Base-by-base conservation (phyloP, 2,329 filamentous ascomycete genomes). In the Fusarium globosum region DNA sequence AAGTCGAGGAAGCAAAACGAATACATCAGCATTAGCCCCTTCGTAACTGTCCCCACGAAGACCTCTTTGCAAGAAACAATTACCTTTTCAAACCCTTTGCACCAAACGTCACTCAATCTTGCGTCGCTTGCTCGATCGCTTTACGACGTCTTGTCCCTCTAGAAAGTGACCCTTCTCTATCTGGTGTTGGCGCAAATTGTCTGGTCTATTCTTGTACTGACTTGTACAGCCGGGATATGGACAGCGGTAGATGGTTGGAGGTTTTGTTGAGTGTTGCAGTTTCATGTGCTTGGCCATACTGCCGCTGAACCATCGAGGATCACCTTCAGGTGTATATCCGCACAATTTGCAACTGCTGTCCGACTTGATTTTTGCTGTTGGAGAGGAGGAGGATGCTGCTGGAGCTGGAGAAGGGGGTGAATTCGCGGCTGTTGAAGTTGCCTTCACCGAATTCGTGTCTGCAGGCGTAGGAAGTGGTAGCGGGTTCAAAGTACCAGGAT, bases 211-310 rank as follows among this genome's bases (percentile, higher is more conserved):
- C 78, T 85, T 88, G 76, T 88, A 90, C 73, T 86, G 84, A 75
- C 87, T 89, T 28, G 80, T 85, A 75, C 88, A 90, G 6, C 86
- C 87, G 6, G 87, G 87, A 55, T 78, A 89, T 6, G 84, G 83
- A 69, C 88, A 90, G 67, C 83, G 83, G 79, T 87, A 90, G 49
- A 89, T 87, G 68, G 83, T 82, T 13, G 86, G 85, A 41, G 86
- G 86, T 6, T 81, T 83, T 18, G 80, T 80, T 56, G 86, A 85
- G 79, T 90, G 88, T 78, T 88, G 85, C 66, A 86, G 80, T 77
- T 86, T 88, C 81, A 83, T 88, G 77, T 90, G 88, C 78, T 89
- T 90, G 55, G 87, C 84, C 87, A 90, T 88, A 77, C 86, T 88
- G 11, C 87, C 87, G 49, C 85, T 85, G 76, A 89, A 89, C 88